Base-by-base conservation (phyloP, 2,329 filamentous ascomycete genomes). In the Lecanicillium sp. region DNA sequence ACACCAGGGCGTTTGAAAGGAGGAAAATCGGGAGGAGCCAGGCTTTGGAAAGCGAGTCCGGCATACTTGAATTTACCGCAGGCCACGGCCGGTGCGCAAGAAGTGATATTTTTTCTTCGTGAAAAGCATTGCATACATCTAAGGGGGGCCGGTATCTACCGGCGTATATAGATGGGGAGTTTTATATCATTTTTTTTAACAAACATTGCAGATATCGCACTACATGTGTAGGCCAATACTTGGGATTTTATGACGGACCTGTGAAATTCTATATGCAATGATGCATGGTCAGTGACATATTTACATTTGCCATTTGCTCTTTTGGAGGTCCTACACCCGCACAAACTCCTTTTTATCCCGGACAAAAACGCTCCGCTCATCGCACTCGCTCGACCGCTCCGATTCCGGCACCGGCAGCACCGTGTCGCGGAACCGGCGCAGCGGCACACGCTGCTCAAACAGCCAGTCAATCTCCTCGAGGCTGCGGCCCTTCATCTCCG, bases 401-500 rank as follows among this genome's bases (percentile, higher is more conserved):
- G 27, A 33, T 14, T 17, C n/a, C 20, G 10, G 21, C 7, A 17
- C n/a, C 3, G 19, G 35, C 35, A 39, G 26, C 3, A 33, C 19
- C 2, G 44, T 9, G 37, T 32, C 10, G 19, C 21, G 20, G 14
- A 58, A 58, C 20, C 50, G 52, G n/a, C 55, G 50, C 30, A 56
- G 26, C 2, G 56, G 48, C 3, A 48, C 44, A 4, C 52, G 46
- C 0, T 39, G 43, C 8, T 39, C 53, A 29, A 58, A 58, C 17
- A 58, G 38, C 20, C 52, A 42, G n/a, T 58, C 55, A 14, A 58
- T 50, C 37, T 56, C 55, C 42, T 58, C 56, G n/a, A 58, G 47
- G 4, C 47, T 57, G 14, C 55, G 49, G 5, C 68, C 68, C 19
- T 68, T 68, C 3, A 71, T 67, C 56, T 75, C 73, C 19, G 70